Evolutionary conservation across 2,329 filamentous ascomycete genomes (phyloP), one percentile per base, ranked within the genome.

Genomic region (Chlorencoelia australis): DNA sequence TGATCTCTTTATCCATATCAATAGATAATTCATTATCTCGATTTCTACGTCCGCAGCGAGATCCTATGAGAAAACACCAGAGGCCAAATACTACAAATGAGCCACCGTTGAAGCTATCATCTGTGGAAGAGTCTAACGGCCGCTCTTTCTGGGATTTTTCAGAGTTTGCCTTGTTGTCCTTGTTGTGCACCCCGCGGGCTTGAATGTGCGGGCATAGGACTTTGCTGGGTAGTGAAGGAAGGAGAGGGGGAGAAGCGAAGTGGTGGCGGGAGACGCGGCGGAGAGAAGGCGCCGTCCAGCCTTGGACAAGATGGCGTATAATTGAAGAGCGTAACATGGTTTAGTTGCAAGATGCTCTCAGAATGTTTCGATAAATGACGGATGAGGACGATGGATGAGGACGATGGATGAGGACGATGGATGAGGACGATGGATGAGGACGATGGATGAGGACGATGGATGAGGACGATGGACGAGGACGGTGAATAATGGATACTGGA

Each of bases 311-410:
- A 22, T n/a, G 24, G 11, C 4, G 25, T 21, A 21, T 20, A 18
- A 36, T 36, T 30, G 33, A 38, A 27, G 28, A 32, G 26, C 22
- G 35, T 38, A 27, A 22, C 36, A 38, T 38, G 27, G 29, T 38
- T 29, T 24, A 24, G 15, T 33, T 22, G 36, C 29, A 38, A 21
- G 36, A 33, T 38, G 21, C 21, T 18, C 17, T 29, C 36, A 33
- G 30, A 18, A 18, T 17, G 5, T 19, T 32, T 32, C 16, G 30
- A 32, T 32, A n/a, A 32, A 32, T 17, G 4, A 32, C 20, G 14
- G 18, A 32, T 20, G 22, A 25, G 10, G 13, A 13, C 10, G n/a
- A n/a, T n/a, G n/a, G n/a, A n/a, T n/a, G n/a, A n/a, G n/a, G n/a
- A n/a, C n/a, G n/a, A n/a, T n/a, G n/a, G n/a, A n/a, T n/a, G n/a